These are phyloP conservation scores for Wickerhamiella allomyrinae DNA, from an alignment of 805 yeast genomes.

Conservation along the genomic window DNA sequence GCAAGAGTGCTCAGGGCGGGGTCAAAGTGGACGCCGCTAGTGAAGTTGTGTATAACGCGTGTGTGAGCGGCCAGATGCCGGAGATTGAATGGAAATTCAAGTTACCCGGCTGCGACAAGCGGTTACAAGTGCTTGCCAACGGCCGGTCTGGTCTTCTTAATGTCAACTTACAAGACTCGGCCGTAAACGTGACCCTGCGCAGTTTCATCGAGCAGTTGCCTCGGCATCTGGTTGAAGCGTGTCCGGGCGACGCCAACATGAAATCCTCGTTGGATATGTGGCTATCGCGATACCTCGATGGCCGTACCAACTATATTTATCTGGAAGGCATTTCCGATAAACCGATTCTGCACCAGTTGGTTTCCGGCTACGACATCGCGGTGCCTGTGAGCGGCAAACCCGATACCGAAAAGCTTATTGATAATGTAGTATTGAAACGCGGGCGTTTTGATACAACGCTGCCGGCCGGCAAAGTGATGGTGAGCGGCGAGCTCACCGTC, in stretches of 20 bases:
- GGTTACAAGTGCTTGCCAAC: conserved; percentile 8
- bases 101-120: conserved; percentile 20
- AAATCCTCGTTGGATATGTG: conserved; percentile 21
- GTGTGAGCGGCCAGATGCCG: conserved; percentile 18
- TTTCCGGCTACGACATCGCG: conserved; percentile 7
- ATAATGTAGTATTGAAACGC: conserved; percentile 16
- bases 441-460: conserved; percentile 13
- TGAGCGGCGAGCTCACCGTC: conserved; percentile 20
- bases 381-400: conserved; percentile 17
- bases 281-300: conserved; percentile 17
- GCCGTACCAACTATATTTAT: conserved; percentile 13
- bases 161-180: background rate
- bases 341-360: conserved; percentile 12
- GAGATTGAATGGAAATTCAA: conserved; percentile 18
- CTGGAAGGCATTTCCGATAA: conserved; percentile 13
- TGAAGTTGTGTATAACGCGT: background rate
- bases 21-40: background rate
- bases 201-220: conserved; percentile 15
- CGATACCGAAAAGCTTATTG: conserved; percentile 19
- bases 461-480: conserved; percentile 2
- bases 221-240: conserved; percentile 12
- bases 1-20: background rate
- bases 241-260: conserved; percentile 8
- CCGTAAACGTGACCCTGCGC: conserved; percentile 11
- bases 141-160: conserved; percentile 11